Base-by-base conservation (phyloP, 2,329 filamentous ascomycete genomes). In the Gnomoniopsis smithogilvyi region DNA sequence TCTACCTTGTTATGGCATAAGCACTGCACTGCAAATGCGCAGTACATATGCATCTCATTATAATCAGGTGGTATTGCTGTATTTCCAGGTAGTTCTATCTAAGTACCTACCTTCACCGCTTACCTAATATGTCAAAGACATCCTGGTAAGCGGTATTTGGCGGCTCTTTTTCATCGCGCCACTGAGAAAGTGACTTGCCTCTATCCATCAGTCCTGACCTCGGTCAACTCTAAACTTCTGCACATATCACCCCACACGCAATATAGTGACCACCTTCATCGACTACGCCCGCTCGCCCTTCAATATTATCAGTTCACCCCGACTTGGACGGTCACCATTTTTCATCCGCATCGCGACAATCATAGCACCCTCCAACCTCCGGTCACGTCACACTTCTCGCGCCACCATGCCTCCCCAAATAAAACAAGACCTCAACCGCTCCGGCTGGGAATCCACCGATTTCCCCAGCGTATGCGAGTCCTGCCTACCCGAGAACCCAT, bases 401-500 rank as follows among this genome's bases (percentile, higher is more conserved):
- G 38, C n/a, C 51, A 62, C 45, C 58, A 94, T 96, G 87, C 90
- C 91, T 58, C 90, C 92, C 14, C 92, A 96, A 74, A 97, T 97
- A 73, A 97, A 98, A 75, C 90, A 96, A 72, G 93, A 97, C 72
- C 83, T 97, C 50, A 97, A 98, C 77, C 86, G 95, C 56, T 95
- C 92, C 19, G 95, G 95, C 61, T 97, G 93, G 92, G 95, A 99
- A 76, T 90, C 92, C 34, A 95, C 91, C 51, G 91, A 95, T 74
- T 92, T 95, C 69, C 91, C 91, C 10, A 93, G 90, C 2, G 89
- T 95, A 36, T 95, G 86, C 79, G 95, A 99, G 76, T 92, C 88
- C 70, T 99, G 95, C 73, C 84, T 99, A 2, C 93, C 94, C 17
- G 93, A 96, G 63, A 98, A 98, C 68, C 94, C 94, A 2, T 99